Base-by-base conservation (phyloP, 345 rosid genomes). In the Barbarea vulgaris region DNA sequence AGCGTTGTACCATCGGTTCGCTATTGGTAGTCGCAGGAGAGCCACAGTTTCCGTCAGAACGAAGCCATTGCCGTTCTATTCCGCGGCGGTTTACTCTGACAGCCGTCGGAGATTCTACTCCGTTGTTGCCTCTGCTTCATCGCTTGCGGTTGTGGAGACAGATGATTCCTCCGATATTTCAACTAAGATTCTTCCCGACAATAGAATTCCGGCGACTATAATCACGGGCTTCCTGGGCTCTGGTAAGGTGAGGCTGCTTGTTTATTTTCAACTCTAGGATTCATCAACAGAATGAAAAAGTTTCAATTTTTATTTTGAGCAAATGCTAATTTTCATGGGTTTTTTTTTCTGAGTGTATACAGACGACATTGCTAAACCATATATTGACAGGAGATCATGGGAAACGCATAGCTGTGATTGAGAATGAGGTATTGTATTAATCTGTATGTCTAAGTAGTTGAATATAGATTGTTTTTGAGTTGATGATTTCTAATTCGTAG, bases 191-290 rank as follows among this genome's bases (percentile, higher is more conserved):
- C 80, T 86, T 1, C 88, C 92, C 0, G 99, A 95, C 56, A 85
- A 80, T 76, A 89, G 97, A 70, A 85, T 95, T 70, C 97, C 97
- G 24, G 99, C 93, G 44, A 90, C 99, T 15, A 89, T 95, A 50
- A 92, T 95, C 69, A 95, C 99, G 1, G 97, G 99, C 2, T 92
- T 95, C 60, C 70, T 95, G 56, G 99, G 97, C 8, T 95, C 99
- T 19, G 97, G 97, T 12, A 90, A 94, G 96, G 98, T 94, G 30
- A 39, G 17, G 34, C 74, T 37, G 70, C 18, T 61, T 30, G n/a
- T 50, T 30, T 67, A 1, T 1, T 28, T 51, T 27, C 18, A 15
- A 46, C 13, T 37, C 21, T 31, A 27, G 15, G 14, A 0, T 27
- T 41, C 14, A 12, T 25, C 0, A n/a, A 7, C 13, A 22, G 18